Evolutionary conservation across 1,284 basidiomycete genomes (phyloP), one percentile per base, ranked within the genome.

Genomic region (Ganoderma lingzhi): DNA sequence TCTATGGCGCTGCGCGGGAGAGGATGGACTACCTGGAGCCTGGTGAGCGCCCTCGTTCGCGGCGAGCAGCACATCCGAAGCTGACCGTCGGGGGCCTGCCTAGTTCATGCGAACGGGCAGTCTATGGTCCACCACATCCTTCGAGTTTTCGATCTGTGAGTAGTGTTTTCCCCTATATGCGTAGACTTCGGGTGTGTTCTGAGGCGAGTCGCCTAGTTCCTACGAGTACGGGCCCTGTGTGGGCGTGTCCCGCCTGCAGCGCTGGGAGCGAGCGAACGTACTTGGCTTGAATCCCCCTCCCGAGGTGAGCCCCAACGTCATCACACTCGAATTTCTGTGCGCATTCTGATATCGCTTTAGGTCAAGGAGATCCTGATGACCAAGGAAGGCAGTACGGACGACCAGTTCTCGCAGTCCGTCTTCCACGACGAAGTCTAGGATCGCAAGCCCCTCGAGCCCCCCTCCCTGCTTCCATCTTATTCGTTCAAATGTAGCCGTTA

Each of bases 141-240:
- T 15, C 88, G 93, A 2, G 87, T 92, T 2, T 96, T 96, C 75
- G 95, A 96, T 79, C 81, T 93, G 88, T 91, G 75, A 71, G 87
- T 53, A 62, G n/a, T 37, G 37, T 32, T 62, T 39, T 44, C 66
- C 41, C 48, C 66, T 59, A 68, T 42, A 63, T 65, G 19, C 35
- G 39, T 35, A 35, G 32, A 53, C 9, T 39, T 35, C 17, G 0
- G 2, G 28, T 45, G 59, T 48, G 58, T 51, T 10, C 42, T 64
- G 63, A 45, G 48, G 71, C 63, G 69, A 28, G 42, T 5, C 39
- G 37, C 56, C 3, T 55, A 93, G 92, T 75, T 90, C 91, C 0
- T 90, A 91, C 68, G 90, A 95, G 73, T 97, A 91, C 77, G 96
- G 96, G 0, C 96, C 96, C 1, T 96, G 92, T 74, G 85, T 94